These are phyloP conservation scores for Pseudopithomyces chartarum DNA, from an alignment of 2,329 filamentous ascomycete species.

Conservation along the genomic window DNA sequence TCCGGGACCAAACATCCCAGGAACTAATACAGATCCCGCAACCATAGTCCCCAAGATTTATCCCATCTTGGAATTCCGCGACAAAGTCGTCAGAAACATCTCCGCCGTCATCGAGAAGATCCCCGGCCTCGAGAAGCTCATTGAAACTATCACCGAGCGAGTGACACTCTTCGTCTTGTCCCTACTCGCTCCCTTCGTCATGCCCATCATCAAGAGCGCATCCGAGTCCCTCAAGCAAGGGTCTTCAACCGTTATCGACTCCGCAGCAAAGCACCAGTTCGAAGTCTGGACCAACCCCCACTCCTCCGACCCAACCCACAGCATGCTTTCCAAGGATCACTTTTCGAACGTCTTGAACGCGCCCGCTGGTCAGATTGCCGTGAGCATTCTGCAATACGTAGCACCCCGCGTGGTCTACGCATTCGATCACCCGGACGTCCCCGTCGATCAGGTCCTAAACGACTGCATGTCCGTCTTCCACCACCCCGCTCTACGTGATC, in stretches of 20 bases:
- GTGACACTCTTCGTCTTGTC: slow-evolving; percentile 91
- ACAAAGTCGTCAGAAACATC: slow-evolving; percentile 89
- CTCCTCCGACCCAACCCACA: slow-evolving; percentile 56
- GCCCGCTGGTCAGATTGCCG: slow-evolving; percentile 55
- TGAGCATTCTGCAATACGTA: slow-evolving; percentile 76
- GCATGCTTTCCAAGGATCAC: slow-evolving; percentile 58
- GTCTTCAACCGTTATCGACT: slow-evolving; percentile 70
- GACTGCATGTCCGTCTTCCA: slow-evolving; percentile 87
- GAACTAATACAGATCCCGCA: slow-evolving; percentile 75
- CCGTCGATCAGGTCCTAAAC: slow-evolving; percentile 80
- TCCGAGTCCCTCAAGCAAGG: slow-evolving; percentile 85
- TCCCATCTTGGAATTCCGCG: slow-evolving; percentile 89
- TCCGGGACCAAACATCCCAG: slow-evolving; percentile 64
- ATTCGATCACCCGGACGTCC: slow-evolving; percentile 85
- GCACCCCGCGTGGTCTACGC: slow-evolving; percentile 88
- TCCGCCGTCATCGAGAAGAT: slow-evolving; percentile 87
- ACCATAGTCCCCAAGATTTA: slow-evolving; percentile 72
- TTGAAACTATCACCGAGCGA: slow-evolving; percentile 92
- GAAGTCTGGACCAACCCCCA: slow-evolving; percentile 55
- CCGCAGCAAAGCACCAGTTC: slow-evolving; percentile 56
- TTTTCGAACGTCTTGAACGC: slow-evolving; percentile 57
- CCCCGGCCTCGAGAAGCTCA: slow-evolving; percentile 83
- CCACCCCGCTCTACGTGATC: slow-evolving; percentile 82
- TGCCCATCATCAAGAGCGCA: slow-evolving; percentile 87
- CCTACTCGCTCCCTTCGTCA: slow-evolving; percentile 86